A percentile compares a stretch with the other conserved stretches of the same genome.
These are phyloP conservation scores for Umbelopsis vinacea DNA, from an alignment of 192 early-diverging fungal species.

Conservation along the genomic window DNA sequence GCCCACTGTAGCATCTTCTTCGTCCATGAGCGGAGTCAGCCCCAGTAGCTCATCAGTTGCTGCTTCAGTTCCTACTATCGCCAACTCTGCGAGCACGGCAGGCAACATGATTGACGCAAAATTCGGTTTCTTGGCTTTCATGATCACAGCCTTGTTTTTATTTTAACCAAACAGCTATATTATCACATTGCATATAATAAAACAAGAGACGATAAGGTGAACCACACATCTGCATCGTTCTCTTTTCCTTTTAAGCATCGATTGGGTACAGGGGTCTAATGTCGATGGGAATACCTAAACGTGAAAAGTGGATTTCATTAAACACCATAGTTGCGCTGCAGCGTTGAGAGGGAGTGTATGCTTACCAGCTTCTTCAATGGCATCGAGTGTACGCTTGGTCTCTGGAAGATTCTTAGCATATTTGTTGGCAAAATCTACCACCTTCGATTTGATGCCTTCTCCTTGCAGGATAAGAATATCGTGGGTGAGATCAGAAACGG, in stretches of 20 bases:
- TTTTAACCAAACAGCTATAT: neutral
- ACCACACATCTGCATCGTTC: slow-evolving; percentile 10
- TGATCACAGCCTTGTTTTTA: neutral
- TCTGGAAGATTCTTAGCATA: slow-evolving; percentile 55
- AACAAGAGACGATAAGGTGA: no score
- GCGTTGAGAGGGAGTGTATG: neutral
- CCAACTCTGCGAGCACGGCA: neutral
- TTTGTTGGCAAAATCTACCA: slow-evolving; percentile 57
- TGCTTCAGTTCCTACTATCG: neutral
- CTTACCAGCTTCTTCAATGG: slow-evolving; percentile 51
- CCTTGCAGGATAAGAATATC: slow-evolving; percentile 75
- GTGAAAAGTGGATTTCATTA: neutral
- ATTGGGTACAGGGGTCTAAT: slow-evolving; percentile 40
- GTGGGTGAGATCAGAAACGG: slow-evolving; percentile 61
- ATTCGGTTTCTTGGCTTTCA: neutral
- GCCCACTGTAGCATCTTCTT: neutral
- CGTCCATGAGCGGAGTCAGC: neutral
- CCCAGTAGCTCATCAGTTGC: neutral
- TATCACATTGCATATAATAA: no score
- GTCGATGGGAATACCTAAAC: slow-evolving; percentile 41
- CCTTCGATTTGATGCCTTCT: slow-evolving; percentile 65
- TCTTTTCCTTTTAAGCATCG: slow-evolving; percentile 46
- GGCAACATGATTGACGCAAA: neutral
- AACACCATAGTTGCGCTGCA: neutral
- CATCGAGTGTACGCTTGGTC: slow-evolving; percentile 58